Percentiles rank a stretch among this genome's conserved stretches.
phyloP scores from a whole-genome alignment of 2,329 filamentous ascomycete genomes.

The Chalara sp. region DNA sequence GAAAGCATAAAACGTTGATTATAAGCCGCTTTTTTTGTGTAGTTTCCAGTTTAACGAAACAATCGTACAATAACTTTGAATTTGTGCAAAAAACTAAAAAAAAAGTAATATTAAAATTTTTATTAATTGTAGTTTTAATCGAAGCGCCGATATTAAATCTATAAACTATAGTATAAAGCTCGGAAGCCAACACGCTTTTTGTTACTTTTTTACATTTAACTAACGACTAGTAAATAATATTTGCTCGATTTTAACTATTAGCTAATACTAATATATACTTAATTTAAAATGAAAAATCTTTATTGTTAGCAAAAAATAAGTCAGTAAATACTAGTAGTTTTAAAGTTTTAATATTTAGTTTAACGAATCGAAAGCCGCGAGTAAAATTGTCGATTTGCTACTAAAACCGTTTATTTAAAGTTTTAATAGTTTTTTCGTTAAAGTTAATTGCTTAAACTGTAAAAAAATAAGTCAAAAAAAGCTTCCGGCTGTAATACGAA shows the following conservation, averaged over 20 bases:
- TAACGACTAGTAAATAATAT: conserved; percentile 3
- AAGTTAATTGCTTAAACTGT: too few species aligned
- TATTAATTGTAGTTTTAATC: background rate
- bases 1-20: too few species aligned
- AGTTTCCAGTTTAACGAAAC: background rate
- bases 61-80: background rate
- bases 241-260: conserved; percentile 1
- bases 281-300: too few species aligned
- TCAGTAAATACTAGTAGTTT: too few species aligned
- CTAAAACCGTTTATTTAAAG: too few species aligned
- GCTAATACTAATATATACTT: conserved; percentile 6
- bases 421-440: too few species aligned
- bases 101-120: background rate
- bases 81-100: background rate
- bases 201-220: conserved; percentile 3
- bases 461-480: too few species aligned
- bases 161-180: background rate
- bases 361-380: too few species aligned
- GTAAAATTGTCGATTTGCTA: too few species aligned
- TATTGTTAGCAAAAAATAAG: too few species aligned
- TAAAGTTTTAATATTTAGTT: too few species aligned
- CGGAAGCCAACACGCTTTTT: background rate
- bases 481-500: too few species aligned
- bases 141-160: background rate
- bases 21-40: background rate